phyloP scores from a whole-genome alignment of 768 basidiomycete species.

The Leccinum barrowsii region DNA sequence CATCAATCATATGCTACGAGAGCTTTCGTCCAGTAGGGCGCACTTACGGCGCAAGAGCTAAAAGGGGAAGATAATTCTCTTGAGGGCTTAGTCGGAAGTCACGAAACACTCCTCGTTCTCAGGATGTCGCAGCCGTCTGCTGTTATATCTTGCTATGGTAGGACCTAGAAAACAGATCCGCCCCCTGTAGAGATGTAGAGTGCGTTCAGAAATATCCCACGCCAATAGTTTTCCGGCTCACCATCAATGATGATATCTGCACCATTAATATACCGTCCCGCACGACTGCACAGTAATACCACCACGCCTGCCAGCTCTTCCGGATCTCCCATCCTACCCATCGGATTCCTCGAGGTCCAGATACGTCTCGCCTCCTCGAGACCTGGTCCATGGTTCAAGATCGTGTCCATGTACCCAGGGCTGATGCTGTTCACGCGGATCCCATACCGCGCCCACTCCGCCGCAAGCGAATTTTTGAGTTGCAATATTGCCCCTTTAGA shows the following conservation, averaged over 20 bases:
- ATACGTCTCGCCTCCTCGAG: slow-evolving; percentile 31
- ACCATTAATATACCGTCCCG: slow-evolving; percentile 43
- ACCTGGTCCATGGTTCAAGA: slow-evolving; percentile 36
- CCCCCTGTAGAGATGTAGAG: slow-evolving; percentile 13
- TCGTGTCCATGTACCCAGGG: slow-evolving; percentile 44
- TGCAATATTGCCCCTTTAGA: slow-evolving; percentile 41
- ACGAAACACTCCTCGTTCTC: not conserved
- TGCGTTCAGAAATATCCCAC: not conserved
- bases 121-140: not conserved
- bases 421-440: slow-evolving; percentile 43
- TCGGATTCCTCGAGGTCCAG: slow-evolving; percentile 40
- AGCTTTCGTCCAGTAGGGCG: not conserved
- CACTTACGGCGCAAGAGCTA: not conserved
- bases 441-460: slow-evolving; percentile 41
- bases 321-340: slow-evolving; percentile 43
- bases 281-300: slow-evolving; percentile 40
- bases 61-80: not conserved
- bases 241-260: slow-evolving; percentile 42
- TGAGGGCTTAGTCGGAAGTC: not conserved
- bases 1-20: not conserved
- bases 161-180: slow-evolving; percentile 18
- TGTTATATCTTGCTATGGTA: not conserved
- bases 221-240: slow-evolving; percentile 16
- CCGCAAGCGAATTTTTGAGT: slow-evolving; percentile 38
- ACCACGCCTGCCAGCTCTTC: slow-evolving; percentile 38